These are phyloP conservation scores for Trichosporon ovoides DNA, from an alignment of 1,284 basidiomycete genomes.

Conservation along the genomic window DNA sequence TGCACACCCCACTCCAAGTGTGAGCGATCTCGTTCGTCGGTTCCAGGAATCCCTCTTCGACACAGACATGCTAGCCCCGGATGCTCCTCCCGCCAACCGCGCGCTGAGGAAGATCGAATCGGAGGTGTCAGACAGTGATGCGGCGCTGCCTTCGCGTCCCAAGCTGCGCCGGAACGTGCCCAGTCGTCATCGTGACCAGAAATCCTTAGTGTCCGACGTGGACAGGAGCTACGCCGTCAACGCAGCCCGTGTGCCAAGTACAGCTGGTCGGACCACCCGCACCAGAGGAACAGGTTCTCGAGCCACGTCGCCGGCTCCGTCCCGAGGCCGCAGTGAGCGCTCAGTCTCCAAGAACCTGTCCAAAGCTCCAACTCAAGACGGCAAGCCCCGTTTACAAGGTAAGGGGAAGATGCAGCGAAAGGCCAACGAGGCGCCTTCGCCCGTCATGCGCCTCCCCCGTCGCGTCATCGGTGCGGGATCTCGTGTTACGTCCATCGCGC, in stretches of 20 bases:
- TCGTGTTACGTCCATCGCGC: slow-evolving; percentile 54
- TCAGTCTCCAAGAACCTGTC: not conserved
- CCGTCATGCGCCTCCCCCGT: slow-evolving; percentile 19
- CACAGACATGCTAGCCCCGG: slow-evolving; percentile 15
- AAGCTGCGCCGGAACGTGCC: slow-evolving; percentile 5
- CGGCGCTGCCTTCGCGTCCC: slow-evolving; percentile 7
- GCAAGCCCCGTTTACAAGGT: slow-evolving; percentile 34
- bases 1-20: slow-evolving; percentile 52
- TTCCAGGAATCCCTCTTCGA: slow-evolving; percentile 52
- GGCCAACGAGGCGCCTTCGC: not conserved
- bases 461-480: slow-evolving; percentile 32
- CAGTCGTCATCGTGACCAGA: slow-evolving; percentile 3
- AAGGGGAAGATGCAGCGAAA: slow-evolving; percentile 39
- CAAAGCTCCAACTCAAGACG: slow-evolving; percentile 19
- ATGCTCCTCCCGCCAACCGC: not conserved
- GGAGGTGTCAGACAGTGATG: slow-evolving; percentile 46
- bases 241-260: slow-evolving; percentile 48
- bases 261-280: not conserved
- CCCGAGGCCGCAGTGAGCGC: not conserved
- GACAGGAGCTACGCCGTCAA: slow-evolving; percentile 85
- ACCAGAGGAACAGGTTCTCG: not conserved
- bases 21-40: slow-evolving; percentile 77
- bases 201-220: slow-evolving; percentile 62
- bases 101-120: slow-evolving; percentile 6
- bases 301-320: not conserved